These are phyloP conservation scores for Dacryopinax spathularia DNA, from an alignment of 768 basidiomycete genomes.

Conservation along the genomic window DNA sequence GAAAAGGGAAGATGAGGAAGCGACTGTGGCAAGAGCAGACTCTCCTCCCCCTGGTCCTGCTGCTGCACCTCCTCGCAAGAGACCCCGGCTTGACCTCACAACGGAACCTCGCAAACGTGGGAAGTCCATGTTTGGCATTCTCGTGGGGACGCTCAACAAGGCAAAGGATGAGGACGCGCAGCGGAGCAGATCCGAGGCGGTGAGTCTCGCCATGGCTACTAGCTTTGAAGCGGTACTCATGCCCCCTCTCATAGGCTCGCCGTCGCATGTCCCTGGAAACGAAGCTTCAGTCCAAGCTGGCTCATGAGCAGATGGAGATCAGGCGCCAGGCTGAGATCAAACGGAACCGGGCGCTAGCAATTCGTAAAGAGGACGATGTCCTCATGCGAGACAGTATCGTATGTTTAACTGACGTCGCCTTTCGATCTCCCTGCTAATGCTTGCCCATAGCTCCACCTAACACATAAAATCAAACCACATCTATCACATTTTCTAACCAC, in stretches of 20 bases:
- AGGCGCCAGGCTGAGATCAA: constrained; percentile 74
- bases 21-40: too few species aligned
- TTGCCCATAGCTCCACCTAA: neutral
- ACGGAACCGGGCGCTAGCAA: constrained; percentile 62
- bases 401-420: constrained; percentile 21
- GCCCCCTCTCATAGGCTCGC: too few species aligned
- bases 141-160: constrained; percentile 72
- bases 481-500: constrained; percentile 64
- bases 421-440: neutral
- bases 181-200: constrained; percentile 72
- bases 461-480: constrained; percentile 29
- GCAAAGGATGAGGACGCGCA: constrained; percentile 78
- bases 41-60: too few species aligned
- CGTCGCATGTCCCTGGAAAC: constrained; percentile 72
- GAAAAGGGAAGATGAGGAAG: too few species aligned
- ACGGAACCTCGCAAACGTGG: constrained; percentile 53
- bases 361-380: constrained; percentile 67
- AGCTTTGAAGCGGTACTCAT: too few species aligned
- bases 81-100: constrained; percentile 58
- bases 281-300: constrained; percentile 69
- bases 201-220: constrained; percentile 21
- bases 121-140: constrained; percentile 75
- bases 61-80: constrained; percentile 39
- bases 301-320: constrained; percentile 75
- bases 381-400: constrained; percentile 72